A percentile compares a stretch with the other conserved stretches of the same genome.
phyloP scores from a whole-genome alignment of 108 stramenopile species.

The Fistulifera pelliculosa region DNA sequence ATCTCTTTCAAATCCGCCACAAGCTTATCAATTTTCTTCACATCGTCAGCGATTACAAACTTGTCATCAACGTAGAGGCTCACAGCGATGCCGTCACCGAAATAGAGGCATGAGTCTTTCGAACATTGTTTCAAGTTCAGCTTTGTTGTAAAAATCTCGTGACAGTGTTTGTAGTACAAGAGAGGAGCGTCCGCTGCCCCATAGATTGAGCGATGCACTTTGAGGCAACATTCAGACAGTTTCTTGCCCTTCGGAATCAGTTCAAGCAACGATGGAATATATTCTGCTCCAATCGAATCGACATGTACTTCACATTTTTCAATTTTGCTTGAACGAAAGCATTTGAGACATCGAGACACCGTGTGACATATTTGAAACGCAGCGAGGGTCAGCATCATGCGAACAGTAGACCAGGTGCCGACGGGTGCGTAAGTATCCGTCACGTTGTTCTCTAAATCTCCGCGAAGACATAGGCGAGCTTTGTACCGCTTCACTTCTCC shows the following conservation, averaged over 20 bases:
- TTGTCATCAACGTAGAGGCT: conserved; percentile 35
- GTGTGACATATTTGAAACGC: background rate
- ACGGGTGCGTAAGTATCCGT: conserved; percentile 18
- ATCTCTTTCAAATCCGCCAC: background rate
- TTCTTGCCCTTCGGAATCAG: background rate
- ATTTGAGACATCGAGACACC: background rate
- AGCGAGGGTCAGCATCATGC: conserved; percentile 7
- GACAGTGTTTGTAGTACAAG: conserved; percentile 17
- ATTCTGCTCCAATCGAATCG: background rate
- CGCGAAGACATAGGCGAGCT: conserved; percentile 33
- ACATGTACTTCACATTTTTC: background rate
- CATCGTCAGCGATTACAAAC: background rate
- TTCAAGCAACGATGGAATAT: background rate
- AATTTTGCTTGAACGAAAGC: conserved; percentile 4
- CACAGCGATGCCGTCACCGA: conserved; percentile 12
- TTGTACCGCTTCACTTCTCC: conserved; percentile 35
- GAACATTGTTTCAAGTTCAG: conserved; percentile 13
- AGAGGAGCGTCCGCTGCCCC: conserved; percentile 16
- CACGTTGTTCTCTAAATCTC: conserved; percentile 29
- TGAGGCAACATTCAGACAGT: background rate
- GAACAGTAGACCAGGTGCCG: conserved; percentile 9
- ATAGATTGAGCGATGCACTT: conserved; percentile 5
- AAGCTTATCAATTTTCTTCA: background rate
- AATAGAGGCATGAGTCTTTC: conserved; percentile 33
- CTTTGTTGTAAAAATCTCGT: background rate